phyloP scores from a whole-genome alignment of 768 basidiomycete genomes.

The Mycena venus region DNA sequence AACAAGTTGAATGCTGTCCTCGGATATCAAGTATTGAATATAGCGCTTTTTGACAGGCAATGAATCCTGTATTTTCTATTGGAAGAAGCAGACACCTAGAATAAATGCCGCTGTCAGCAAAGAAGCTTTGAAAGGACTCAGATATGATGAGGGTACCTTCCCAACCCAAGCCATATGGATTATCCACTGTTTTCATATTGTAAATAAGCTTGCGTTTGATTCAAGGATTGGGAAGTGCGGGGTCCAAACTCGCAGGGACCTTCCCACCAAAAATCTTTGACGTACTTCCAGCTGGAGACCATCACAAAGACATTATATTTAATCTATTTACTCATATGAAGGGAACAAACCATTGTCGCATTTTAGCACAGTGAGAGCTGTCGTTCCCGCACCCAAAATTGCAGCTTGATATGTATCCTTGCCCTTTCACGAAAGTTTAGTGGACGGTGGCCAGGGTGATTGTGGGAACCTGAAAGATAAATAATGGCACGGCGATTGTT shows the following conservation, averaged over 20 bases:
- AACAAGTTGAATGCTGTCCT: constrained; percentile 16
- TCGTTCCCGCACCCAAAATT: neutral
- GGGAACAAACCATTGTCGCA: constrained; percentile 12
- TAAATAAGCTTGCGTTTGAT: constrained; percentile 22
- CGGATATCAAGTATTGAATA: constrained; percentile 21
- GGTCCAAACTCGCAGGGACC: neutral
- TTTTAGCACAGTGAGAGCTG: neutral
- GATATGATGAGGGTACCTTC: constrained; percentile 3
- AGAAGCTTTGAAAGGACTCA: neutral
- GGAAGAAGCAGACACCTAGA: constrained; percentile 13
- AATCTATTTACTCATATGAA: neutral
- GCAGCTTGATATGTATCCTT: constrained; percentile 22
- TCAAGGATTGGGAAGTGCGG: constrained; percentile 18
- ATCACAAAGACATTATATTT: neutral
- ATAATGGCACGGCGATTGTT: constrained; percentile 22
- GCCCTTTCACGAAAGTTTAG: constrained; percentile 22
- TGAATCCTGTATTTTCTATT: neutral
- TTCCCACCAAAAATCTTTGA: neutral
- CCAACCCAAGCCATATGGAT: constrained; percentile 15
- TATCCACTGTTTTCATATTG: neutral
- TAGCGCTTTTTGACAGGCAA: constrained; percentile 24
- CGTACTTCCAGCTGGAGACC: neutral
- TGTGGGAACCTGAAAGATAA: constrained; percentile 19
- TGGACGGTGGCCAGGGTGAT: constrained; percentile 21
- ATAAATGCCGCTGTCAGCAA: neutral